Evolutionary conservation across 495 filamentous ascomycete genomes (phyloP).

Genomic region (Hypoxylon intermedium): DNA sequence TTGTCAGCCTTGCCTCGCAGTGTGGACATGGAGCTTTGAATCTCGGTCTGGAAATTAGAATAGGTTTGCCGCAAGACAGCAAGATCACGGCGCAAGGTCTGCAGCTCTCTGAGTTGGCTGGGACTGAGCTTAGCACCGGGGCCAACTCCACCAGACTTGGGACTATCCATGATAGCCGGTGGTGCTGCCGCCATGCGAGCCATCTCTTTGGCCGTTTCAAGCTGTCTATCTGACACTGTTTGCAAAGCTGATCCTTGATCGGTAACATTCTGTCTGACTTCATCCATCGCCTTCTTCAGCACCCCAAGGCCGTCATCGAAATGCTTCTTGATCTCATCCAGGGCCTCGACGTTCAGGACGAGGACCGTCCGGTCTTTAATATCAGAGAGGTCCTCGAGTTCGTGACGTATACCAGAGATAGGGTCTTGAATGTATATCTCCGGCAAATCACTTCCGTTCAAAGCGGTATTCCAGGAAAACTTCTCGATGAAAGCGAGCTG

Average conservation of each 20-base stretch:
- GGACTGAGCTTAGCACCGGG: conserved; percentile 47
- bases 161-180: conserved; percentile 53
- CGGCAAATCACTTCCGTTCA: conserved; percentile 88
- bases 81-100: conserved; percentile 85
- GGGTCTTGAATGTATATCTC: conserved; percentile 98
- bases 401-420: conserved; percentile 91
- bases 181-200: conserved; percentile 78
- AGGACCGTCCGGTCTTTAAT: conserved; percentile 95
- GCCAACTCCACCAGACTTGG: conserved; percentile 38
- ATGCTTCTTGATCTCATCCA: conserved; percentile 96
- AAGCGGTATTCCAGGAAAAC: conserved; percentile 97
- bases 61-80: conserved; percentile 94
- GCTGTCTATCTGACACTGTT: conserved; percentile 88
- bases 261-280: conserved; percentile 77
- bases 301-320: conserved; percentile 92
- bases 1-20: conserved; percentile 79
- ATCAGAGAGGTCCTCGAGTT: conserved; percentile 92
- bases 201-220: conserved; percentile 90
- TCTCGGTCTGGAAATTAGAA: conserved; percentile 84
- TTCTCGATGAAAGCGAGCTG: conserved; percentile 99
- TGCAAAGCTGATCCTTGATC: conserved; percentile 81
- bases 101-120: conserved; percentile 74
- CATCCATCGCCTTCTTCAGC: conserved; percentile 78
- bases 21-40: conserved; percentile 82
- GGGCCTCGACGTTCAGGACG: conserved; percentile 89